Percentiles rank a stretch among this genome's conserved stretches.
Conservation (phyloP, 2,329 filamentous ascomycete genomes). For the Botryotinia narcissicola region DNA sequence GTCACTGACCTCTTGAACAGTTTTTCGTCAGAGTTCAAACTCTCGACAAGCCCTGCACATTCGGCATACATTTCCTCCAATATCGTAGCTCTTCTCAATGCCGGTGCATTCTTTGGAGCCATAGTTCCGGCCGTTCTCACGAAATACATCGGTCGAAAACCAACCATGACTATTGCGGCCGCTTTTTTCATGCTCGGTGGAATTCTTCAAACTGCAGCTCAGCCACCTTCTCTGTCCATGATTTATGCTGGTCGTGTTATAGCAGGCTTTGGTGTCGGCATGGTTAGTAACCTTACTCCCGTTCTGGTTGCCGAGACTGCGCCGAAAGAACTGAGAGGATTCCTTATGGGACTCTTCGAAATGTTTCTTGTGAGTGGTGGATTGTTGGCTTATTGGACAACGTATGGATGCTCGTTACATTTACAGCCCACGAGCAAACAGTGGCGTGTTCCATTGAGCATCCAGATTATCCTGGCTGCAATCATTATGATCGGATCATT, state of each 20-base stretch:
- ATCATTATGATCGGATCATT: conserved; percentile 58
- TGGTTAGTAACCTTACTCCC: conserved; percentile 42
- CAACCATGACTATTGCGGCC: conserved; percentile 46
- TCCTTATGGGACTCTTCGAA: conserved; percentile 46
- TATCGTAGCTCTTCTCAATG: conserved; percentile 50
- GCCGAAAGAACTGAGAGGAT: conserved; percentile 47
- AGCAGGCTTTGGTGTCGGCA: conserved; percentile 39
- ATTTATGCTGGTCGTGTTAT: conserved; percentile 26
- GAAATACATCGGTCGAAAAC: conserved; percentile 45
- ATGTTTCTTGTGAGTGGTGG: conserved; percentile 47
- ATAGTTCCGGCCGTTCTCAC: conserved; percentile 49
- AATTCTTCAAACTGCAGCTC: conserved; percentile 26
- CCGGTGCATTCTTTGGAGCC: conserved; percentile 52
- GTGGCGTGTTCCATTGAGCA: conserved; percentile 52
- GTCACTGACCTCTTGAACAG: background rate
- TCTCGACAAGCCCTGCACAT: conserved; percentile 22
- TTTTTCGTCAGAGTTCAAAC: conserved; percentile 18
- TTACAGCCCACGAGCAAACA: conserved; percentile 42
- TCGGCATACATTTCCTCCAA: conserved; percentile 36
- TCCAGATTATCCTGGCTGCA: conserved; percentile 47
- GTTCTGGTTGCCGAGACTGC: conserved; percentile 54
- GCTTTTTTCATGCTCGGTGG: conserved; percentile 41
- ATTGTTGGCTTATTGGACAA: conserved; percentile 38
- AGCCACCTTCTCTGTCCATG: conserved; percentile 23
- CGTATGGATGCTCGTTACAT: conserved; percentile 45